Percentiles rank a stretch among this genome's conserved stretches.
These are phyloP conservation scores for Saprolegnia diclina DNA, from an alignment of 352 stramenopile species.

Conservation along the genomic window DNA sequence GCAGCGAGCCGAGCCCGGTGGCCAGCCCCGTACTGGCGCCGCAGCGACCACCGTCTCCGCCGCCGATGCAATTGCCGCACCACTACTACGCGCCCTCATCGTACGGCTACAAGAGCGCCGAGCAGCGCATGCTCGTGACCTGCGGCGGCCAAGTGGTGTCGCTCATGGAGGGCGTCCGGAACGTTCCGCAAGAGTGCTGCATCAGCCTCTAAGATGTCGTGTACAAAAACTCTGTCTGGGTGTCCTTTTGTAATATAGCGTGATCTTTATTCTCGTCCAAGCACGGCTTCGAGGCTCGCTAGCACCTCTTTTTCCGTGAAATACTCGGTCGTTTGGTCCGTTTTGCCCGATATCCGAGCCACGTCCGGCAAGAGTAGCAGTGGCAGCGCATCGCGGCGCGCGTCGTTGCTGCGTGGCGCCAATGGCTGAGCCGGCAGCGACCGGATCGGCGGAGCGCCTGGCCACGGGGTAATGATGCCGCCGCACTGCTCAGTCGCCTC, in stretches of 20 bases:
- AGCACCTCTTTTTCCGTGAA: slow-evolving; percentile 10
- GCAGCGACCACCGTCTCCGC: slow-evolving; percentile 6
- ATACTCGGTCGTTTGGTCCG: neutral
- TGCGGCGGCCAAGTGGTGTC: slow-evolving; percentile 70
- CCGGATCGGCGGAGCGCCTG: slow-evolving; percentile 19
- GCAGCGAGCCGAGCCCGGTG: slow-evolving; percentile 27
- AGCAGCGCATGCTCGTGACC: slow-evolving; percentile 59
- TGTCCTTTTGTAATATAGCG: slow-evolving; percentile 16
- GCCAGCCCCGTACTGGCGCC: slow-evolving; percentile 23
- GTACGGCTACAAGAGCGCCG: neutral
- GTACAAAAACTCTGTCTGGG: neutral
- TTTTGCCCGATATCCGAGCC: slow-evolving; percentile 36
- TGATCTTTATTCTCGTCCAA: neutral
- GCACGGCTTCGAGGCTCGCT: neutral
- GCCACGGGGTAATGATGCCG: slow-evolving; percentile 30
- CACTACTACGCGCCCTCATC: neutral
- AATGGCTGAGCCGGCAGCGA: slow-evolving; percentile 35
- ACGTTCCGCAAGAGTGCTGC: slow-evolving; percentile 33
- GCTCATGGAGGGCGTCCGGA: slow-evolving; percentile 80
- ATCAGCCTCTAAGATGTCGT: slow-evolving; percentile 11
- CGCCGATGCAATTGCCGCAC: slow-evolving; percentile 26
- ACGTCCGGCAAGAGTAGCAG: slow-evolving; percentile 70
- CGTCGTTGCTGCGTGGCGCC: slow-evolving; percentile 38
- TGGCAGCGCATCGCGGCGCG: slow-evolving; percentile 47
- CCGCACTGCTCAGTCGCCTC: slow-evolving; percentile 60